Percentiles rank a stretch among this genome's conserved stretches.
These are phyloP conservation scores for Jimgerdemannia flammicorona DNA, from an alignment of 192 early-diverging fungal species.

Conservation along the genomic window DNA sequence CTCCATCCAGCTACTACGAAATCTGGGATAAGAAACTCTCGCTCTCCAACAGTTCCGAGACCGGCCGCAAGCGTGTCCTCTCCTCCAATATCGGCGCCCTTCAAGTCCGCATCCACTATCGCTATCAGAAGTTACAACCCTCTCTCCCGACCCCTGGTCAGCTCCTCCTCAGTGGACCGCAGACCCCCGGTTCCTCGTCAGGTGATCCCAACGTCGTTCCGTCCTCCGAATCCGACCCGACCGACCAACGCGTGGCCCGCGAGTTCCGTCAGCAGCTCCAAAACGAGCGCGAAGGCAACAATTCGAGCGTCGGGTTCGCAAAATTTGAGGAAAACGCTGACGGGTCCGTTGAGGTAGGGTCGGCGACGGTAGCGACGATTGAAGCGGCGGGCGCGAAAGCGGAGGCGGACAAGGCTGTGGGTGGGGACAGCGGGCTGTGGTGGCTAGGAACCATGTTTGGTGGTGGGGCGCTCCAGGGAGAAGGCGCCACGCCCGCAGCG, in stretches of 20 bases:
- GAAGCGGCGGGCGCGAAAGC: background rate
- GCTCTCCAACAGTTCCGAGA: slow-evolving; percentile 54
- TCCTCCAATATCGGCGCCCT: slow-evolving; percentile 63
- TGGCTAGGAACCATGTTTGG: background rate
- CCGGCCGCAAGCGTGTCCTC: slow-evolving; percentile 18
- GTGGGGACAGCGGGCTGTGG: background rate
- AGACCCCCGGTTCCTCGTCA: slow-evolving; percentile 19
- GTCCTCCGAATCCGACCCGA: background rate
- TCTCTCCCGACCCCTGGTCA: slow-evolving; percentile 3
- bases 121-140: slow-evolving; percentile 41
- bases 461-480: background rate
- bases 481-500: background rate
- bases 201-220: slow-evolving; percentile 12
- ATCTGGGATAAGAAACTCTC: slow-evolving; percentile 72
- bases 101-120: slow-evolving; percentile 63
- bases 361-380: background rate
- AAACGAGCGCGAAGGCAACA: slow-evolving; percentile 16
- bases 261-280: slow-evolving; percentile 12
- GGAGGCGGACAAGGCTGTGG: background rate
- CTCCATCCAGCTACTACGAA: slow-evolving; percentile 55
- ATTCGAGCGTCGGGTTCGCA: slow-evolving; percentile 9
- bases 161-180: slow-evolving; percentile 18
- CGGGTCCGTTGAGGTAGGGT: background rate
- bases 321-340: slow-evolving; percentile 13
- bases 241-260: background rate